Evolutionary conservation across 2,329 filamentous ascomycete genomes (phyloP).

Genomic region (Fusarium sp.): DNA sequence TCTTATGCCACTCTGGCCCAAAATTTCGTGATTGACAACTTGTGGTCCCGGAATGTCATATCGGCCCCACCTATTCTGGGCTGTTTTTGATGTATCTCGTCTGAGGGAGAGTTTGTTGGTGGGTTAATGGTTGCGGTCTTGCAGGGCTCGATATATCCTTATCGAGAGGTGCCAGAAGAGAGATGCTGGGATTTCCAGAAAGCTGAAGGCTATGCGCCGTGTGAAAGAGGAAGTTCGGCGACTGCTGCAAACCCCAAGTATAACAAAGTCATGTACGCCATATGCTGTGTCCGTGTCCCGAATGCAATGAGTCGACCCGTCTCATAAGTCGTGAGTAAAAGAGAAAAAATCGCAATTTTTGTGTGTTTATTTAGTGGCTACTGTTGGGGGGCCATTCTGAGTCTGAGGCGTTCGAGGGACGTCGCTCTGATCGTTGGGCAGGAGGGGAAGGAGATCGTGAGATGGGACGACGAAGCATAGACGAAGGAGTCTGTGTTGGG

Average conservation of each 20-base stretch:
- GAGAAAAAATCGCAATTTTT: background rate
- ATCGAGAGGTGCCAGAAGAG: background rate
- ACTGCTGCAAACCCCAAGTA: constrained; percentile 8
- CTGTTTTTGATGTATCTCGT: constrained; percentile 26
- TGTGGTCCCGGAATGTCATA: background rate
- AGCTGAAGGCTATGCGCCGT: background rate
- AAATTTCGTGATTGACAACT: constrained; percentile 40
- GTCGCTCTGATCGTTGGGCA: constrained; percentile 44
- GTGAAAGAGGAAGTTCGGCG: background rate
- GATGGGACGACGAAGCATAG: constrained; percentile 36
- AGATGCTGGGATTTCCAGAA: background rate
- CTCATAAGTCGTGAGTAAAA: constrained; percentile 24
- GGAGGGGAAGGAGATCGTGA: constrained; percentile 47
- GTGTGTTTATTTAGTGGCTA: constrained; percentile 29
- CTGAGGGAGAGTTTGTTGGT: constrained; percentile 1
- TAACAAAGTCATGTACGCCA: constrained; percentile 25
- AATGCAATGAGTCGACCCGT: constrained; percentile 18
- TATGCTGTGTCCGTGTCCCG: constrained; percentile 21
- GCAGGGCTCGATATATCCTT: background rate
- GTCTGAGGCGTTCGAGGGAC: constrained; percentile 44
- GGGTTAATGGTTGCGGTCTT: constrained; percentile 1
- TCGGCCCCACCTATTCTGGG: constrained; percentile 32
- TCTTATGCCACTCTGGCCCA: constrained; percentile 35
- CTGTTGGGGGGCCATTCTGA: constrained; percentile 41
- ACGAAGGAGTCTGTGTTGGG: constrained; percentile 47